Percentiles rank a stretch among this genome's conserved stretches.
These are phyloP conservation scores for Amanita muscaria DNA, from an alignment of 768 basidiomycete species.

Conservation along the genomic window DNA sequence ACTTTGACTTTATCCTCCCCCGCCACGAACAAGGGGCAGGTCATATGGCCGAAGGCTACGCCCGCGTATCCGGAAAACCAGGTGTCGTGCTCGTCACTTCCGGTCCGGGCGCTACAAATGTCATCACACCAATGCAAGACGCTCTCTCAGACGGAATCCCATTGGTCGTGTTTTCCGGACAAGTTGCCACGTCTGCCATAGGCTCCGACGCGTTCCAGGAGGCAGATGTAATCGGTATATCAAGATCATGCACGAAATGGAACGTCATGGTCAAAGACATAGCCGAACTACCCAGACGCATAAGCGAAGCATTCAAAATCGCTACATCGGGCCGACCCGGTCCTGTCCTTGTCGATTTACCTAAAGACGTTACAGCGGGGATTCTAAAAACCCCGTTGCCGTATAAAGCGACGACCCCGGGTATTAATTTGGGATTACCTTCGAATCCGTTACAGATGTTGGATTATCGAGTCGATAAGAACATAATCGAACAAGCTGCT, in stretches of 20 bases:
- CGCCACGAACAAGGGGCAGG: slow-evolving; percentile 98
- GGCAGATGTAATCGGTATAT: slow-evolving; percentile 95
- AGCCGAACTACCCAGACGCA: slow-evolving; percentile 84
- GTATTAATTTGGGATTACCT: slow-evolving; percentile 63
- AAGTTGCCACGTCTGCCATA: slow-evolving; percentile 98
- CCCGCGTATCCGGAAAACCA: slow-evolving; percentile 93
- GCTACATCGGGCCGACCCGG: slow-evolving; percentile 96
- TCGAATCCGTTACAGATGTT: slow-evolving; percentile 57
- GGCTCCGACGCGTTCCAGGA: slow-evolving; percentile 99
- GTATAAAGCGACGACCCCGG: slow-evolving; percentile 80
- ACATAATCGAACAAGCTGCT: slow-evolving; percentile 76
- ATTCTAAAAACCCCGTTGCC: slow-evolving; percentile 81
- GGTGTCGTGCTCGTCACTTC: slow-evolving; percentile 98
- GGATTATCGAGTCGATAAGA: slow-evolving; percentile 51
- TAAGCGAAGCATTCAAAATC: slow-evolving; percentile 99
- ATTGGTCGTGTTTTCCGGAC: slow-evolving; percentile 91
- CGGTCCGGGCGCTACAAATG: slow-evolving; percentile 96
- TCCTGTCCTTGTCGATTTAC: slow-evolving; percentile 95
- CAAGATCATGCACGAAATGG: slow-evolving; percentile 97
- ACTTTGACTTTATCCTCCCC: slow-evolving; percentile 93
- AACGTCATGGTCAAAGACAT: slow-evolving; percentile 99
- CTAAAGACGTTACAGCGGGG: slow-evolving; percentile 96
- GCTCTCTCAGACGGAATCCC: slow-evolving; percentile 92
- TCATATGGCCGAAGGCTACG: slow-evolving; percentile 99
- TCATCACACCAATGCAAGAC: slow-evolving; percentile 97